Evolutionary conservation across 345 rosid species (phyloP).

Genomic region (Eucalyptus pauciflora): DNA sequence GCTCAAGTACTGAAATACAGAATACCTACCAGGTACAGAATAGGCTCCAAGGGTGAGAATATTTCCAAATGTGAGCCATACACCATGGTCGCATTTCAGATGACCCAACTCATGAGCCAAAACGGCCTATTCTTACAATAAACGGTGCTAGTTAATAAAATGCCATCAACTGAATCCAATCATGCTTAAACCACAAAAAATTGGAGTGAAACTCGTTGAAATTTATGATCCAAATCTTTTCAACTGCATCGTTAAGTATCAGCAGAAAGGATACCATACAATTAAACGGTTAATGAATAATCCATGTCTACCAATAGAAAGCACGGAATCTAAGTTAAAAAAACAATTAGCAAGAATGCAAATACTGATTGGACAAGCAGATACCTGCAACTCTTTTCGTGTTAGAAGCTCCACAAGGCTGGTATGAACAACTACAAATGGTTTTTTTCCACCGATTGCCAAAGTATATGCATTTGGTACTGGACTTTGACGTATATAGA

Average conservation of each 20-base stretch:
- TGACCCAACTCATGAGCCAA: constrained; percentile 97
- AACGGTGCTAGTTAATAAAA: not conserved
- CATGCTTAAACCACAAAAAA: not conserved
- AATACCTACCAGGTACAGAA: constrained; percentile 71
- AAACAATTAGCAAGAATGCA: not conserved
- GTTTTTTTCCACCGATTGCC: constrained; percentile 81
- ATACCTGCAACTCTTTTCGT: constrained; percentile 78
- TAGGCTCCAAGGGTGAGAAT: constrained; percentile 92
- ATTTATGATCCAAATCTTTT: not conserved
- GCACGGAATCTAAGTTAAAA: not conserved
- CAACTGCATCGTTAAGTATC: not conserved
- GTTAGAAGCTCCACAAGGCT: constrained; percentile 91
- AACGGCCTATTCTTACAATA: constrained; percentile 51
- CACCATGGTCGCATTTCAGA: constrained; percentile 94
- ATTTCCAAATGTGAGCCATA: constrained; percentile 96
- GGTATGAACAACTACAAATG: constrained; percentile 87
- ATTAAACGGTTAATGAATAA: not conserved
- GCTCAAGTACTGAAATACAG: not conserved
- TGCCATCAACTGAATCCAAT: not conserved
- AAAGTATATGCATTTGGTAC: constrained; percentile 90
- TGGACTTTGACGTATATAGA: constrained; percentile 89
- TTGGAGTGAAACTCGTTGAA: not conserved
- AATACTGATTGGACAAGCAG: not conserved
- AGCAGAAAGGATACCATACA: not conserved
- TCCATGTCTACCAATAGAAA: not conserved